Base-by-base conservation (phyloP, 2,329 filamentous ascomycete genomes). In the Xylaria sp. region DNA sequence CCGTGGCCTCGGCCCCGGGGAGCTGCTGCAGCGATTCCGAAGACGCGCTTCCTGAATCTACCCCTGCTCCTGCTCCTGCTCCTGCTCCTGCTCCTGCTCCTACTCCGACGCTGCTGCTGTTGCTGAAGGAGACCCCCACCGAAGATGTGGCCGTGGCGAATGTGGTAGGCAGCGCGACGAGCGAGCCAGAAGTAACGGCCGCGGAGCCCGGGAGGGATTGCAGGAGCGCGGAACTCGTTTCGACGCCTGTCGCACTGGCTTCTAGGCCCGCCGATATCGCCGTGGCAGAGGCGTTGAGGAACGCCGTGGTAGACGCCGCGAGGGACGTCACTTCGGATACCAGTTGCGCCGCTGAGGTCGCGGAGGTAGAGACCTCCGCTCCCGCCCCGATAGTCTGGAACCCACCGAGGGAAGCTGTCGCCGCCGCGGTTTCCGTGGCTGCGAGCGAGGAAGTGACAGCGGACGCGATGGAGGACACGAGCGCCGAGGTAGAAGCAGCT, bases 351-450 rank as follows among this genome's bases (percentile, higher is more conserved):
- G 66, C 58, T 3, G 66, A 59, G 7, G 65, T 36, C 25, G 33
- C 33, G 33, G 33, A 36, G 41, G 41, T 5, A 43, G 31, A 54
- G 8, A 54, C 62, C 48, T 57, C 68, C 6, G 46, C 43, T 2
- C 62, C 63, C 2, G 33, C 62, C 15, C 62, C 33, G 58, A 74
- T 71, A 1, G 70, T 74, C 56, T 71, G 65, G 68, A 74, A 71
- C 18, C 68, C 66, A 15, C 68, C 67, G 41, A 71, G 48, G 8
- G 65, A 65, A 20, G 68, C 41, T 1, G 67, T 54, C 52, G 18
- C 66, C 31, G 31, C 66, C 33, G 55, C 28, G 15, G 71, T 59
- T 3, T 57, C 64, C 0, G 58, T 62, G 2, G 58, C 52, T n/a
- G 18, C 64, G 1, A 39, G 31, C n/a, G 59, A 52, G 31, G 62